These are phyloP conservation scores for Chalciporus sphaerocephalus DNA, from an alignment of 768 basidiomycete species.

Conservation along the genomic window DNA sequence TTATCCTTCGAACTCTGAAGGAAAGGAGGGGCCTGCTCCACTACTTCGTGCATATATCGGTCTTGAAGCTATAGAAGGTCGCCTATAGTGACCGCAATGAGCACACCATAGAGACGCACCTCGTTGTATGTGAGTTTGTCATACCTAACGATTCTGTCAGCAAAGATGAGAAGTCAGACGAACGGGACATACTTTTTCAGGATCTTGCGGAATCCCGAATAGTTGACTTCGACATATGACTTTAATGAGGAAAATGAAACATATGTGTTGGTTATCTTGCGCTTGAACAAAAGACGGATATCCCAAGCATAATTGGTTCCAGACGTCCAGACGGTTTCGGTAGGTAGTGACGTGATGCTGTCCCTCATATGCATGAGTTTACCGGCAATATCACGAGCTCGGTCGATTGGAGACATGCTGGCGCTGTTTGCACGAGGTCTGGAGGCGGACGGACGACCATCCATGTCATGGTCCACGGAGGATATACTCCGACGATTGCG, in stretches of 20 bases:
- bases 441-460: constrained; percentile 23
- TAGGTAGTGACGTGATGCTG: constrained; percentile 42
- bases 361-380: constrained; percentile 50
- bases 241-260: constrained; percentile 69
- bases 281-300: constrained; percentile 81
- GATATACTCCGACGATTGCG: constrained; percentile 41
- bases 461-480: constrained; percentile 43
- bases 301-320: constrained; percentile 79
- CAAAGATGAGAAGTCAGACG: background rate
- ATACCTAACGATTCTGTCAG: constrained; percentile 51
- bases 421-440: constrained; percentile 21
- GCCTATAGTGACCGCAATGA: constrained; percentile 1
- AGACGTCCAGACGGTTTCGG: constrained; percentile 71
- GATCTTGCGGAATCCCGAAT: constrained; percentile 92
- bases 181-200: constrained; percentile 75
- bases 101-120: constrained; percentile 22
- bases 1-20: constrained; percentile 54
- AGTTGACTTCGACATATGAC: constrained; percentile 88
- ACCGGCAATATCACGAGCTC: constrained; percentile 39
- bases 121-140: constrained; percentile 87
- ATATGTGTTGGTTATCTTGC: constrained; percentile 79
- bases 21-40: constrained; percentile 71
- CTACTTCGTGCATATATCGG: constrained; percentile 64
- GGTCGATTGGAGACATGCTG: constrained; percentile 34
- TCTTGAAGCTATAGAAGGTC: constrained; percentile 57